Base-by-base conservation (phyloP, 805 yeast species). In the Yarrowia divulgata region DNA sequence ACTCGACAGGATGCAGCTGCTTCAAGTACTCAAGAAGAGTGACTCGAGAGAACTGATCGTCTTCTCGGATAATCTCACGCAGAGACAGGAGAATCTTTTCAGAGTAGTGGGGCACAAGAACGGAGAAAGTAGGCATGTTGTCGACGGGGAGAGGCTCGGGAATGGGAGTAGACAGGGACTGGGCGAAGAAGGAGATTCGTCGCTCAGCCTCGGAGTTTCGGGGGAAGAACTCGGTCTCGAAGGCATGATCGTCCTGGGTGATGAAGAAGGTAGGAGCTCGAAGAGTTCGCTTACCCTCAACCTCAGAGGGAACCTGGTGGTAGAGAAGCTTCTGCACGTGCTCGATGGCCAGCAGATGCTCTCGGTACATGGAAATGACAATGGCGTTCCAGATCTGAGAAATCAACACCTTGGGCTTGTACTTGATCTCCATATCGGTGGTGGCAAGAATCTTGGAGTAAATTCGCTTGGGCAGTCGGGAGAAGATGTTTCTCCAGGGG, bases 351-450 rank as follows among this genome's bases (percentile, higher is more conserved):
- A 95, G 83, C 80, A 95, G 84, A 81, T 95, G 99, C 83, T 95
- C 99, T 85, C 99, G 92, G 88, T 95, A 96, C 99, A 95, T 95
- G 70, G 99, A 94, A 75, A 95, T 95, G 73, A 95, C 96, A 81
- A 95, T 90, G 69, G 99, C 99, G 79, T 95, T 95, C 99, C 99
- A 95, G 75, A 96, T 94, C 84, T 95, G 99, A 50, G 98, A 93
- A 76, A 95, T 94, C 79, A 95, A 85, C 73, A 95, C 98, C 87
- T 95, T 95, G 74, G 99, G 98, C 82, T 95, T 94, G 83, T 95
- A 95, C 84, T 95, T 94, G 79, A 94, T 92, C 83, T 95, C 98
- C 99, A 96, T 94, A 80, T 95, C 98, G 73, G 97, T 91, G 45
- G 99, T 95, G 58, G 98, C 98, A 81, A 95, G 87, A 73, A 95